Conservation (phyloP, 139 green algal species). For the Volvox africanus region DNA sequence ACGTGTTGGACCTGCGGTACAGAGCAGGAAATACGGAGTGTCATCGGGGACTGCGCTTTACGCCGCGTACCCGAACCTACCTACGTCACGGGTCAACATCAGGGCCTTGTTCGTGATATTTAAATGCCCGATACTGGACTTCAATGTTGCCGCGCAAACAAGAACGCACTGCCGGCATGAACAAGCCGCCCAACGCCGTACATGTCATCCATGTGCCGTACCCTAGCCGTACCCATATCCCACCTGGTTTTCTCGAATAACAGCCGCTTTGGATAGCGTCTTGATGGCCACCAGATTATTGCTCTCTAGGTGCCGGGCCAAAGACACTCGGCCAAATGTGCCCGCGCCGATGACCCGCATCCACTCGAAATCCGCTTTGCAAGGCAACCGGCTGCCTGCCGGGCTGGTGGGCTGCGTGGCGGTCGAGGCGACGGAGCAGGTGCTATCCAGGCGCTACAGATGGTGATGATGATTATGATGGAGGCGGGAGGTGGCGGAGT, state of each 20-base stretch:
- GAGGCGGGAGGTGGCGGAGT: too few species aligned
- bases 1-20: conserved; percentile 79
- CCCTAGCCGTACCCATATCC: background rate
- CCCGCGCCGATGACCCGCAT: conserved; percentile 77
- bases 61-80: background rate
- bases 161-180: background rate
- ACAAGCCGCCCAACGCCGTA: background rate
- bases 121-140: background rate
- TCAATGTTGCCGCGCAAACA: too few species aligned
- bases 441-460: conserved; percentile 10
- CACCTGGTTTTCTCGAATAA: conserved; percentile 83
- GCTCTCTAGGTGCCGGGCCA: conserved; percentile 67
- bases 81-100: background rate
- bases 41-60: background rate
- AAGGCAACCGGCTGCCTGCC: background rate
- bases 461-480: background rate
- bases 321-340: conserved; percentile 81
- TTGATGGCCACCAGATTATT: conserved; percentile 79
- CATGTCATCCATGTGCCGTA: background rate
- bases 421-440: conserved; percentile 7
- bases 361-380: conserved; percentile 67
- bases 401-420: background rate
- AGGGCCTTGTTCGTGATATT: background rate
- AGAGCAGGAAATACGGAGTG: background rate
- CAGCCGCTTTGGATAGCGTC: conserved; percentile 77